Conservation (phyloP, 441 rosid species). For the Metrosideros polymorpha region DNA sequence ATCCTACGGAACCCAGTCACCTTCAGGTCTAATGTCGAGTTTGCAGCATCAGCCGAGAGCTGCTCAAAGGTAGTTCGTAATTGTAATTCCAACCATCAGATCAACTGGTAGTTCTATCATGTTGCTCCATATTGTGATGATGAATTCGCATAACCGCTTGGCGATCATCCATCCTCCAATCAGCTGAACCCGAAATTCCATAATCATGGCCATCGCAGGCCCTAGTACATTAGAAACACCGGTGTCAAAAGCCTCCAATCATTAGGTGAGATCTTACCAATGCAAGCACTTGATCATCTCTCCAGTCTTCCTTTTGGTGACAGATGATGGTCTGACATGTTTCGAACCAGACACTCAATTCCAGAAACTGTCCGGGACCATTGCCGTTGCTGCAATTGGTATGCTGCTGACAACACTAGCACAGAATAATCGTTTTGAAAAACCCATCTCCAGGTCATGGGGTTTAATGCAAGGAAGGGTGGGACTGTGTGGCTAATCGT, state of each 20-base stretch:
- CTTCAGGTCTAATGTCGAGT: not conserved
- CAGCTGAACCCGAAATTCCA: not conserved
- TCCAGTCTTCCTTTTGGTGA: not conserved
- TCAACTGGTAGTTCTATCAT: not conserved
- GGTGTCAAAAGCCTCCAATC: not conserved
- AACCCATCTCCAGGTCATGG: not conserved
- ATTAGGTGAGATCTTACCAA: not conserved
- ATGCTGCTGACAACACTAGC: not conserved
- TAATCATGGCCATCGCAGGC: not conserved
- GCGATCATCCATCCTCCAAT: not conserved
- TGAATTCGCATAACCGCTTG: not conserved
- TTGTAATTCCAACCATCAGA: not conserved
- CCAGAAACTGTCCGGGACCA: not conserved
- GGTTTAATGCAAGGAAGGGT: not conserved
- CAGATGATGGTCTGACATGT: not conserved
- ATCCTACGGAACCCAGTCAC: not conserved
- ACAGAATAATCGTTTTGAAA: not conserved
- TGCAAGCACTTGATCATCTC: not conserved
- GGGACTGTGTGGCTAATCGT: not conserved
- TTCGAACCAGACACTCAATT: not conserved
- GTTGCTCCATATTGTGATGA: not conserved
- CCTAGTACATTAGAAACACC: not conserved
- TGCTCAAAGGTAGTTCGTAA: not conserved
- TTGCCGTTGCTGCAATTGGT: not conserved
- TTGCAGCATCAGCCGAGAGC: not conserved